These are phyloP conservation scores for Colletotrichum euphorbiae DNA, from an alignment of 2,329 filamentous ascomycete species.

Conservation along the genomic window DNA sequence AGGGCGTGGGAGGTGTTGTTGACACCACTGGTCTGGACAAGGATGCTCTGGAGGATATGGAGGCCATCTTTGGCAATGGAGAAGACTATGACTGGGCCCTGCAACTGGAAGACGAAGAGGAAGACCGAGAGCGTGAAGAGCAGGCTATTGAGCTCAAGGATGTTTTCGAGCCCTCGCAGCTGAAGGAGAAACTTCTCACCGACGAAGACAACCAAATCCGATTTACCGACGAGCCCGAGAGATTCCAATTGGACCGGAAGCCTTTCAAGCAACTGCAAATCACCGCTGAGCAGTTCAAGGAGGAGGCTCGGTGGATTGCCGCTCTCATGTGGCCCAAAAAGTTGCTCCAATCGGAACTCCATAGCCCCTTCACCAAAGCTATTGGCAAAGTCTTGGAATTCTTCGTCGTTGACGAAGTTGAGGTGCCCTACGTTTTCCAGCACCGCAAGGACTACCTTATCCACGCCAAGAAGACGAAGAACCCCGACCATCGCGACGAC, in stretches of 20 bases:
- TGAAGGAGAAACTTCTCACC: slow-evolving; percentile 93
- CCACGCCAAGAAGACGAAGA: slow-evolving; percentile 78
- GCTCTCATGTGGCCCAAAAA: slow-evolving; percentile 92
- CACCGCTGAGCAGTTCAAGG: slow-evolving; percentile 85
- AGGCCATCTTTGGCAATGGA: slow-evolving; percentile 88
- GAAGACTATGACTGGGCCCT: slow-evolving; percentile 97
- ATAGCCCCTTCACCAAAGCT: slow-evolving; percentile 85
- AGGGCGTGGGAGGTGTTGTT: slow-evolving; percentile 75
- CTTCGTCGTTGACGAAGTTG: slow-evolving; percentile 92
- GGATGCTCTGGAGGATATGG: slow-evolving; percentile 94
- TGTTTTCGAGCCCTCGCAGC: slow-evolving; percentile 96
- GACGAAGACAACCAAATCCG: slow-evolving; percentile 95
- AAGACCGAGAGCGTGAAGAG: slow-evolving; percentile 81
- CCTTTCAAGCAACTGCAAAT: slow-evolving; percentile 87
- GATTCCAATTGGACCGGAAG: slow-evolving; percentile 91
- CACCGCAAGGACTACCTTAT: slow-evolving; percentile 98
- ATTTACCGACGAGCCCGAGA: slow-evolving; percentile 88
- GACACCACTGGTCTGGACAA: slow-evolving; percentile 90
- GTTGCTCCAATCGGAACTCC: slow-evolving; percentile 76
- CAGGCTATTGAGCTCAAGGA: slow-evolving; percentile 94
- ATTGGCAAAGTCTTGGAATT: slow-evolving; percentile 95
- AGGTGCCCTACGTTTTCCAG: slow-evolving; percentile 97
- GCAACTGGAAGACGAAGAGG: slow-evolving; percentile 87
- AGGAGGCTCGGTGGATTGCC: slow-evolving; percentile 93
- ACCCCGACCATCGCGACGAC: slow-evolving; percentile 71